Evolutionary conservation across 208 protist genomes (phyloP).

Genomic region (Crithidia sp.): DNA sequence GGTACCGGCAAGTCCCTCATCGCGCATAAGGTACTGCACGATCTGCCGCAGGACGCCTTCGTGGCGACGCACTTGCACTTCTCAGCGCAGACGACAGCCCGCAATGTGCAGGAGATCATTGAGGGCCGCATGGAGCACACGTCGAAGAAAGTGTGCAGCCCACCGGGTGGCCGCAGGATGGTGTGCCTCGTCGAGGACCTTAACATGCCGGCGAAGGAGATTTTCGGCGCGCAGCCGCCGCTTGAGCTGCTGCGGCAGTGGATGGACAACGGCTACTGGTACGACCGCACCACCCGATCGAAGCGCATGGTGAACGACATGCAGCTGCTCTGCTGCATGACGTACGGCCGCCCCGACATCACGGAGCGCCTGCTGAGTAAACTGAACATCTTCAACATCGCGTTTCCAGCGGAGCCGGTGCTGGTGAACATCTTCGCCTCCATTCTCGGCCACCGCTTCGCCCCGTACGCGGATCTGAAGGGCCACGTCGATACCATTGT

Average conservation of each 20-base stretch:
- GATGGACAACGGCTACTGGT: constrained; percentile 98
- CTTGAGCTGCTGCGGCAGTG: constrained; percentile 97
- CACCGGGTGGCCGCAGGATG: constrained; percentile 94
- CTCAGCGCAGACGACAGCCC: constrained; percentile 94
- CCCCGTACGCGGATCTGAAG: constrained; percentile 93
- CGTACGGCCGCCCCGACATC: constrained; percentile 95
- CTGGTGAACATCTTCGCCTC: constrained; percentile 96
- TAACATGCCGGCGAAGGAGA: constrained; percentile 98
- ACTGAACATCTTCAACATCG: constrained; percentile 97
- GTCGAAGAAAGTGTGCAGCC: constrained; percentile 96
- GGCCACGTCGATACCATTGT: constrained; percentile 92
- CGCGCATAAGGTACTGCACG: constrained; percentile 84
- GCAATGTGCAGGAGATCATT: constrained; percentile 96
- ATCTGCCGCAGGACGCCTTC: constrained; percentile 78
- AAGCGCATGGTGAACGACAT: constrained; percentile 95
- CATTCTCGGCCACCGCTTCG: constrained; percentile 94
- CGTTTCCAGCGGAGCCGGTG: constrained; percentile 93
- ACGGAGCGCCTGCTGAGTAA: constrained; percentile 93
- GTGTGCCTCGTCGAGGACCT: constrained; percentile 98
- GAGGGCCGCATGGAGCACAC: constrained; percentile 97
- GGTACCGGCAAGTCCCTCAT: constrained; percentile 98
- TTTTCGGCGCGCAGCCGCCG: constrained; percentile 97
- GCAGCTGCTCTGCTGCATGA: constrained; percentile 97
- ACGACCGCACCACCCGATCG: constrained; percentile 95
- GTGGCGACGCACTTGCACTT: constrained; percentile 96